Evolutionary conservation across 169 alveolate species (phyloP).

Genomic region (Eimeria necatrix): DNA sequence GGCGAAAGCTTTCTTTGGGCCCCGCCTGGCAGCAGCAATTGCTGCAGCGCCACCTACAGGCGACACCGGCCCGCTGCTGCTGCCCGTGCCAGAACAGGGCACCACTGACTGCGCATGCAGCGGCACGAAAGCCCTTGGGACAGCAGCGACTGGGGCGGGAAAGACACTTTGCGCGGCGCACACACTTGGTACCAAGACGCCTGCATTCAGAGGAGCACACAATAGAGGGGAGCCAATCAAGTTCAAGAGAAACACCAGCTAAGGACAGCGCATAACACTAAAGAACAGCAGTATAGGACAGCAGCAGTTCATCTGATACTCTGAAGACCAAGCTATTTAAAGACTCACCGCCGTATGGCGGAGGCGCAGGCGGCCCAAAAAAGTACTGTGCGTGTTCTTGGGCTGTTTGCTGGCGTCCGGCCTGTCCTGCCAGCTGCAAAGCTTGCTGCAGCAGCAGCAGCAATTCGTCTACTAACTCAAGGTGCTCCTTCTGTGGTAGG

Average conservation of each 20-base stretch:
- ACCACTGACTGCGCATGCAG: not conserved
- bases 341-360: constrained; percentile 31
- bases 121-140: not conserved
- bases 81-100: constrained; percentile 16
- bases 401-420: not conserved
- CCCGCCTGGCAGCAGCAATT: not conserved
- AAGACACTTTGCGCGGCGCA: not conserved
- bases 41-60: constrained; percentile 21
- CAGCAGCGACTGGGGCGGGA: not conserved
- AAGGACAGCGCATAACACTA: no score
- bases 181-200: not conserved
- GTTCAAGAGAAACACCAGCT: no score
- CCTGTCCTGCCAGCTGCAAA: constrained; percentile 16
- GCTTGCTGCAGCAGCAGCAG: constrained; percentile 67
- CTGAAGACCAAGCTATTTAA: no score
- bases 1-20: not conserved
- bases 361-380: constrained; percentile 7
- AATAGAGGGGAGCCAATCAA: no score
- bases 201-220: not conserved
- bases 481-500: constrained; percentile 14
- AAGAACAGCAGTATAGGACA: no score
- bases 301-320: no score
- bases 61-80: constrained; percentile 33
- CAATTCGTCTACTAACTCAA: constrained; percentile 8
- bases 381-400: not conserved